Percentiles rank a stretch among this genome's conserved stretches.
Evolutionary conservation across 139 green algal species (phyloP).

Genomic region (Haematococcus sp.): DNA sequence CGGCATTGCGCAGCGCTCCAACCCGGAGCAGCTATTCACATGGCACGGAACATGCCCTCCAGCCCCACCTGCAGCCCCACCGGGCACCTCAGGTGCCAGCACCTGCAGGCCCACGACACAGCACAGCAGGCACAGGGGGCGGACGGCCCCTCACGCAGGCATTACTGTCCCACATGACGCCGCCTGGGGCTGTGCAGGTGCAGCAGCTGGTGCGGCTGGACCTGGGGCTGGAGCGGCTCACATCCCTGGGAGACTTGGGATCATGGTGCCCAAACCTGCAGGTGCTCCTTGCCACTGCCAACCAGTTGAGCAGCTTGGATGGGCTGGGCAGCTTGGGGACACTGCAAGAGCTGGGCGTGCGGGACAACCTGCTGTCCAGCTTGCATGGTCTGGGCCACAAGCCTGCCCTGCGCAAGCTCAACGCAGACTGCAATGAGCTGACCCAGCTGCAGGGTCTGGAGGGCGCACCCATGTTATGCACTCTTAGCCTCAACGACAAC

Average conservation of each 20-base stretch:
- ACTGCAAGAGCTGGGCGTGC: slow-evolving; percentile 14
- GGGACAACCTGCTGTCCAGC: slow-evolving; percentile 4
- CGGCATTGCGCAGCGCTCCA: not conserved
- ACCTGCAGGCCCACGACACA: too few relatives aligned
- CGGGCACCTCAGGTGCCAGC: too few relatives aligned
- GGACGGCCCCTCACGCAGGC: not conserved
- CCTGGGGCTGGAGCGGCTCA: slow-evolving; percentile 22
- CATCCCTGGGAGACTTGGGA: slow-evolving; percentile 3
- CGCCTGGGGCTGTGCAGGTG: slow-evolving; percentile 1
- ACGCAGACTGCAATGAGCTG: slow-evolving; percentile 11
- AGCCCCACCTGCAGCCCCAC: too few relatives aligned
- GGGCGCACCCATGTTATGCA: not conserved
- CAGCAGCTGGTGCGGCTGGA: slow-evolving; percentile 11
- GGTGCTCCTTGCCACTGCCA: slow-evolving; percentile 13
- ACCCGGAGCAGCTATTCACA: not conserved
- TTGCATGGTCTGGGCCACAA: not conserved
- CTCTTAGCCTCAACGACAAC: not conserved
- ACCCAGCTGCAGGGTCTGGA: not conserved
- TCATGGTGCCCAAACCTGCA: slow-evolving; percentile 21
- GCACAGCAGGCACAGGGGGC: not conserved
- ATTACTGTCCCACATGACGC: slow-evolving; percentile 9
- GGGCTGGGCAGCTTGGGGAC: not conserved
- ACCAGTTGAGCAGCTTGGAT: slow-evolving; percentile 13
- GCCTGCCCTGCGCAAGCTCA: slow-evolving; percentile 1
- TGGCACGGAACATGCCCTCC: not conserved